Evolutionary conservation across 2,329 filamentous ascomycete genomes (phyloP), one percentile per base, ranked within the genome.

Genomic region (Pseudocercospora vitis): DNA sequence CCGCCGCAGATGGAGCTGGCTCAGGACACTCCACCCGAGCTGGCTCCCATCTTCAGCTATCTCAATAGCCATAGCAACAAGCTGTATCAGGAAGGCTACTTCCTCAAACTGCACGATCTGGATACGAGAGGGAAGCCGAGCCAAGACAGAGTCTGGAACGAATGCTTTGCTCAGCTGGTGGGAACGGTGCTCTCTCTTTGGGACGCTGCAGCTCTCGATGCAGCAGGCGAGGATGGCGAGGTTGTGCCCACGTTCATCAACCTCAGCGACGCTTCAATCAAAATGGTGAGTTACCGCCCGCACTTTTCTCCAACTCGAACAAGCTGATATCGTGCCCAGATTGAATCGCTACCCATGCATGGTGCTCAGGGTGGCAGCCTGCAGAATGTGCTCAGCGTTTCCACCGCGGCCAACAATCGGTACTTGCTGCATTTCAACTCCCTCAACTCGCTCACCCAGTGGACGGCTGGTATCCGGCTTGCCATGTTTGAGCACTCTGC

Each of bases 381-480:
- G 50, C 89, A 96, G 68, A 96, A 99, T 65, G 92, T 99, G 33
- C 82, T 99, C 45, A 96, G 91, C 72, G 84, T 99, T 55, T 97
- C 91, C 4, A 99, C 94, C 7, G 94, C 94, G 16, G 94, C 91
- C 44, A 89, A 91, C 67, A 99, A 99, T 71, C 87, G 94, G 62
- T 97, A 96, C 69, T 79, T 99, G 1, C 80, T 99, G 31, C 94
- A 97, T 71, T 99, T 99, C 75, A 96, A 95, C 71, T 96, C 92
- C 0, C 84, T 92, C 62, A 88, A 95, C 68, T 95, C 92, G 0
- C 78, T 99, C 50, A 87, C 91, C 2, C 91, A 97, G 73, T 99
- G 94, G 94, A 96, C 94, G 1, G 88, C 94, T 12, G 90, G 88
- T 39, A 97, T 99, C 62, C 85, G 94, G 42, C 82, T 99, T 18